Base-by-base conservation (phyloP, 2,329 filamentous ascomycete species). In the Neofusicoccum parvum region DNA sequence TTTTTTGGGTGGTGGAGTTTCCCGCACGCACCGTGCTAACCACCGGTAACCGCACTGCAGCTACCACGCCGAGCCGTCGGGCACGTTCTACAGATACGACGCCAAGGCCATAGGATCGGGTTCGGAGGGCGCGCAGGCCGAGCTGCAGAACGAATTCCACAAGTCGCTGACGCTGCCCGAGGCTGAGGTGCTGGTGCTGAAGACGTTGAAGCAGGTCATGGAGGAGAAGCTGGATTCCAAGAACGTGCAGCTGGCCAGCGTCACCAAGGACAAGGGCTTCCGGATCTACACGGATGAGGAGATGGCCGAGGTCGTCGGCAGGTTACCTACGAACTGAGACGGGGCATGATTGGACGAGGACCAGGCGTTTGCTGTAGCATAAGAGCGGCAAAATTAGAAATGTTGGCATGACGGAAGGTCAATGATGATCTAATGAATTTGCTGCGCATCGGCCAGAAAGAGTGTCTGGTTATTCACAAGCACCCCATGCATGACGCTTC, bases 201-300 rank as follows among this genome's bases (percentile, higher is more conserved):
- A 98, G 88, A 99, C 95, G 43, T 81, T 99, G 79, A 99, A 98
- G 87, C 95, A 99, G 83, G 95, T 99, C 72, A 99, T 99, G 95
- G 95, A 99, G 83, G 95, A 99, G 88, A 99, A 99, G 85, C 86
- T 99, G 67, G 95, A 99, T 78, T 87, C 93, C 69, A 99, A 99
- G 88, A 99, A 99, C 77, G 95, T 99, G 70, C 95, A 99, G 84
- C 81, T 99, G 72, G 95, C 95, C 63, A 98, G 94, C 77, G 95
- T 99, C 66, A 99, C 95, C 69, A 96, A 94, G 85, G 94, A 97
- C 71, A 94, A 92, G 82, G 95, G 95, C 65, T 99, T 99, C 86
- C 90, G 92, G 83, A 97, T 99, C 88, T 99, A 99, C 85, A 91
- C 90, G 66, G 95, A 99, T 74, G 92, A 94, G 75, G 94, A 98